Conservation (phyloP, 257 asterid genomes). For the Nicotiana sylvestris region DNA sequence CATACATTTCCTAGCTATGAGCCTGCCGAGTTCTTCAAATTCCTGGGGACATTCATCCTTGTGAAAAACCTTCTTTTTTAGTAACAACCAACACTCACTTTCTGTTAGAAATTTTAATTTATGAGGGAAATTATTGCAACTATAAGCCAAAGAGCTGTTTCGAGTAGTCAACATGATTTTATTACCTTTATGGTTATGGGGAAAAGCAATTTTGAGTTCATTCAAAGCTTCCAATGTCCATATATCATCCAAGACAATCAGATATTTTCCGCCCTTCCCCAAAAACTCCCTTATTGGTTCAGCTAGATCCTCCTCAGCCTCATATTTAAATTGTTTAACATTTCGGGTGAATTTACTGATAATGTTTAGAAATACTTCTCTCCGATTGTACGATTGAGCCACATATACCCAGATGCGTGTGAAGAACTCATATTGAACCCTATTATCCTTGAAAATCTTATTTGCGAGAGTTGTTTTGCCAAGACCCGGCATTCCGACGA, state of each 20-base stretch:
- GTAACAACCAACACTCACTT: slow-evolving; percentile 33
- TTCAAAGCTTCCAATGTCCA: slow-evolving; percentile 34
- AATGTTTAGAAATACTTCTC: background rate
- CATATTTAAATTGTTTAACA: background rate
- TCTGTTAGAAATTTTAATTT: slow-evolving; percentile 9
- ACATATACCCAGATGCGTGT: background rate
- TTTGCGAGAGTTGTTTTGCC: slow-evolving; percentile 39
- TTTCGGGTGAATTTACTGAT: background rate
- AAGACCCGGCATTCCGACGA: slow-evolving; percentile 31
- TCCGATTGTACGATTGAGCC: background rate
- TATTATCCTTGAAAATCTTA: slow-evolving; percentile 14
- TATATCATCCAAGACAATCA: slow-evolving; percentile 41
- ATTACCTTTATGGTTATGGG: slow-evolving; percentile 13
- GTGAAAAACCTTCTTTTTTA: slow-evolving; percentile 33
- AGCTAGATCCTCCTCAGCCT: background rate
- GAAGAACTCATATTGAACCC: slow-evolving; percentile 18
- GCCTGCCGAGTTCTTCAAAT: background rate
- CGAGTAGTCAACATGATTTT: slow-evolving; percentile 46
- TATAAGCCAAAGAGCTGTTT: slow-evolving; percentile 1
- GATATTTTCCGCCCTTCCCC: slow-evolving; percentile 13
- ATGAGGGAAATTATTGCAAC: slow-evolving; percentile 28
- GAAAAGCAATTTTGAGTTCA: slow-evolving; percentile 18
- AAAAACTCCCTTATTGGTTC: background rate
- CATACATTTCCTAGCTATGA: slow-evolving; percentile 26
- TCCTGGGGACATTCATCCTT: slow-evolving; percentile 5